phyloP scores from a whole-genome alignment of 83 land plant genomes.

The Larix sibirica region DNA sequence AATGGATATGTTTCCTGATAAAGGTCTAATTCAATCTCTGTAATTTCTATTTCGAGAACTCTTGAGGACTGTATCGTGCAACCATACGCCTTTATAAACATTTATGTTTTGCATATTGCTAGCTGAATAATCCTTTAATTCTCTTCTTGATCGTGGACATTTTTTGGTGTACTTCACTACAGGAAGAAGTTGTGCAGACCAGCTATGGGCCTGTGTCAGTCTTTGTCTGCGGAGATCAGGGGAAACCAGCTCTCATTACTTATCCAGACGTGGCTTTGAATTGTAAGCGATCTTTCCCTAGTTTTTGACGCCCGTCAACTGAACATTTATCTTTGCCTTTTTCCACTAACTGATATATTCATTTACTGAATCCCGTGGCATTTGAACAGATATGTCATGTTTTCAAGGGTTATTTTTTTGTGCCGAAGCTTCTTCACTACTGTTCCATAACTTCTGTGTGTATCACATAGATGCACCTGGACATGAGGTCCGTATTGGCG shows the following conservation, averaged over 20 bases:
- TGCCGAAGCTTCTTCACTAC: conserved; percentile 76
- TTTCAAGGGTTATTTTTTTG: conserved; percentile 89
- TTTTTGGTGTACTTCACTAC: not conserved
- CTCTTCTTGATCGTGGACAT: too few species aligned
- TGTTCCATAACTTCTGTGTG: conserved; percentile 91
- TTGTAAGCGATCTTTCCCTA: conserved; percentile 41
- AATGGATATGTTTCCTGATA: not conserved
- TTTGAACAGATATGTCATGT: conserved; percentile 74
- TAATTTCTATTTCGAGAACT: too few species aligned
- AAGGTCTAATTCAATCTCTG: not conserved
- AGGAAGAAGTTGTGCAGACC: conserved; percentile 76
- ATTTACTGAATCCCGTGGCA: not conserved
- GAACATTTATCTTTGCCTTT: not conserved
- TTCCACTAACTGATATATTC: not conserved
- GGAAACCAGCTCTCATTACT: conserved; percentile 85
- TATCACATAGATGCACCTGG: conserved; percentile 95
- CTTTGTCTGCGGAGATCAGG: conserved; percentile 73
- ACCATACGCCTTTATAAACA: too few species aligned
- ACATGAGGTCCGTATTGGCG: conserved; percentile 75
- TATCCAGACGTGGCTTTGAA: conserved; percentile 93
- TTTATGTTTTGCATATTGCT: too few species aligned
- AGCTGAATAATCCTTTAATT: too few species aligned
- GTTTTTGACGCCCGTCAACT: not conserved
- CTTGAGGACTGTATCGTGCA: too few species aligned
- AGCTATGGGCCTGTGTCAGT: conserved; percentile 71